Base-by-base conservation (phyloP, 106 monocot genomes). In the Vanilla planifolia region DNA sequence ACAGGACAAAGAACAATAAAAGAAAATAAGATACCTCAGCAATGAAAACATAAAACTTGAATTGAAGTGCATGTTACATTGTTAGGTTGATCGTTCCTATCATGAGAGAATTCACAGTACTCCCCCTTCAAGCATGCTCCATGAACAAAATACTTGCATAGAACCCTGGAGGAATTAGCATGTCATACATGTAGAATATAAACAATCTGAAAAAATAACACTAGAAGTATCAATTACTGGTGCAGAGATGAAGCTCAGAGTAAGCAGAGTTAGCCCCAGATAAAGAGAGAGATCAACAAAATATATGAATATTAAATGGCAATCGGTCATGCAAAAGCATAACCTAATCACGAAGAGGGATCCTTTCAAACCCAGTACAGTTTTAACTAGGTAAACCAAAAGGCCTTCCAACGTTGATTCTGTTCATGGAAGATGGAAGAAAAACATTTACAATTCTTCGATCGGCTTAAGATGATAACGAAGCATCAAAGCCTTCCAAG, bases 51-150 rank as follows among this genome's bases (percentile, higher is more conserved):
- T 8, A 39, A 16, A 33, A 71, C 26, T 52, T 34, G 30, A 34
- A 29, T 52, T 40, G 43, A 17, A 43, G 40, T 16, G n/a, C n/a
- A 42, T 33, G 41, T 59, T 79, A 96, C 96, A 81, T 91, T 96
- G 69, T 88, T 96, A 48, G 91, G 13, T 60, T 73, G 76, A 48
- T 81, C 91, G 63, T 55, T 91, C 96, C 96, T 87, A 58, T 91
- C 87, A 82, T 96, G 96, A 61, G 96, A 90, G 66, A 91, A 96
- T 53, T 91, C 91, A 73, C 96, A 96, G 40, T 82, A 62, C 8
- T 96, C 96, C 35, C 96, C 96, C 67, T 96, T 96, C 14, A 91
- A 57, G 64, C 96, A 96, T 28, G 91, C 87, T 23, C 96, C 96
- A 59, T 96, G 91, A 22, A 69, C 61, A 65, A 84, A 96, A 62